phyloP scores from a whole-genome alignment of 2,329 filamentous ascomycete species.

The Fusarium sp. region DNA sequence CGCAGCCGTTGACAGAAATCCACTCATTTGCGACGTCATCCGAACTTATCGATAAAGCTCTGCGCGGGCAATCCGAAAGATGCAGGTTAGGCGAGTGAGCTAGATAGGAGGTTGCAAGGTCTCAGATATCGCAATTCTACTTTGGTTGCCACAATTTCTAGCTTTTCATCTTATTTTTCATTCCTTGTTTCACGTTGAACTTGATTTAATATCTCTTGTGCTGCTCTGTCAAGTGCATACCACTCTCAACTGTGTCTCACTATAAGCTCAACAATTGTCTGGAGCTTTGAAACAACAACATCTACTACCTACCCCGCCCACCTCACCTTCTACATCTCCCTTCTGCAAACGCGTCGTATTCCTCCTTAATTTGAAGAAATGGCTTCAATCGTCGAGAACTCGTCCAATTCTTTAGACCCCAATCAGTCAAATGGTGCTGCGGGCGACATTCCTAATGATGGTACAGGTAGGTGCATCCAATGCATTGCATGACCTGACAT shows the following conservation, averaged over 20 bases:
- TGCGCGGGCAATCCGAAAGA: slow-evolving; percentile 27
- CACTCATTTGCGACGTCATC: slow-evolving; percentile 46
- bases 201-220: slow-evolving; percentile 13
- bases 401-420: slow-evolving; percentile 59
- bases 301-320: slow-evolving; percentile 42
- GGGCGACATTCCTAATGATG: slow-evolving; percentile 71
- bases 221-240: slow-evolving; percentile 23
- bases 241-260: slow-evolving; percentile 41
- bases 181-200: slow-evolving; percentile 27
- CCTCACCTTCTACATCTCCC: slow-evolving; percentile 39
- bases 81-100: slow-evolving; percentile 35
- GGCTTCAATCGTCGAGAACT: slow-evolving; percentile 53
- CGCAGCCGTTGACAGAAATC: slow-evolving; percentile 41
- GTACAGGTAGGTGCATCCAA: slow-evolving; percentile 70
- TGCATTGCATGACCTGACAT: slow-evolving; percentile 19
- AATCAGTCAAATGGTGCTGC: slow-evolving; percentile 56
- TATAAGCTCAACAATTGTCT: slow-evolving; percentile 40
- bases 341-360: slow-evolving; percentile 33
- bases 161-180: slow-evolving; percentile 30
- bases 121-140: slow-evolving; percentile 42
- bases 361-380: slow-evolving; percentile 43
- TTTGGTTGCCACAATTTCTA: slow-evolving; percentile 34
- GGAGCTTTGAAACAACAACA: slow-evolving; percentile 41
- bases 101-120: slow-evolving; percentile 42
- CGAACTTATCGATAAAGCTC: slow-evolving; percentile 50